Evolutionary conservation across 768 basidiomycete species (phyloP).

Genomic region (Sarcodon sp.): DNA sequence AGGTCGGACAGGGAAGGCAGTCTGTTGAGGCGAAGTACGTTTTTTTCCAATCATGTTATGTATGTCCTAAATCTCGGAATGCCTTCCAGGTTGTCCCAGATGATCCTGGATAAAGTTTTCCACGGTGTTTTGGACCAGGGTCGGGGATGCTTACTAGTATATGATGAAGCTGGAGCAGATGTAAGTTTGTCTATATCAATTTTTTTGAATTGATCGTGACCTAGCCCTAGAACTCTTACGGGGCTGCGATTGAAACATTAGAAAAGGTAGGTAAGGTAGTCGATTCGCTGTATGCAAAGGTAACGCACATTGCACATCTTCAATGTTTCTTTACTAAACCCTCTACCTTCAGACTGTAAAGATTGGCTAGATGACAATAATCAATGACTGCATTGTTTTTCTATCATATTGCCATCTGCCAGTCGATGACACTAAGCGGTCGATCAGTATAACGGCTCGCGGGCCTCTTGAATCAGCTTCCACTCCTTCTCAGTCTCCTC

Average conservation of each 20-base stretch:
- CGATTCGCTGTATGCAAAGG: constrained; percentile 84
- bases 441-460: no score
- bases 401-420: no score
- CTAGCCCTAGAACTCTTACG: constrained; percentile 61
- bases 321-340: no score
- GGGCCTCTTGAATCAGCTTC: no score
- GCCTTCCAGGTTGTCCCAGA: constrained; percentile 69
- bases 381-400: no score
- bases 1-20: constrained; percentile 79
- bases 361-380: no score
- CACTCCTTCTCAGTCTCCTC: no score
- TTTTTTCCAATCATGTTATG: background rate
- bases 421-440: no score
- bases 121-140: constrained; percentile 96
- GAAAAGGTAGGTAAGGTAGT: constrained; percentile 92
- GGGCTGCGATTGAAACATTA: constrained; percentile 79
- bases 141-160: constrained; percentile 83
- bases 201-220: background rate
- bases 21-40: constrained; percentile 86
- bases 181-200: constrained; percentile 30
- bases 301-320: constrained; percentile 6
- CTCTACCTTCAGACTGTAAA: no score
- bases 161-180: constrained; percentile 75
- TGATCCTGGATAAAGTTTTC: constrained; percentile 94
- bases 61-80: background rate